phyloP scores from a whole-genome alignment of 1,284 basidiomycete genomes.

The Xerocomus tenax region DNA sequence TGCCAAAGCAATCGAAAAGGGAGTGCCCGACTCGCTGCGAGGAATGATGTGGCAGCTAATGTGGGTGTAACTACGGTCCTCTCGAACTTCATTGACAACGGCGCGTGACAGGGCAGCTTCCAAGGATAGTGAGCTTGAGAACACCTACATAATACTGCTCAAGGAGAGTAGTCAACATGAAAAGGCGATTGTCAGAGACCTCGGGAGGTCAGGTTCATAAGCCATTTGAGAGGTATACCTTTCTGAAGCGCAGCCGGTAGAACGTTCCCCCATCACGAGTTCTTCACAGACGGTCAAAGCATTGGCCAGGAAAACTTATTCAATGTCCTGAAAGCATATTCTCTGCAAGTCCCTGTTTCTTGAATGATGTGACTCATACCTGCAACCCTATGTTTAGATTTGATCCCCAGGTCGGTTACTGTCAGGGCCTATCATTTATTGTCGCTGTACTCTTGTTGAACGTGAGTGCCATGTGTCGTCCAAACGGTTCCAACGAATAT shows the following conservation, averaged over 20 bases:
- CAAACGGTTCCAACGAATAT: conserved; percentile 6
- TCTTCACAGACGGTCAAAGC: conserved; percentile 86
- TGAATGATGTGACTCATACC: conserved; percentile 1
- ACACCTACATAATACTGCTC: conserved; percentile 74
- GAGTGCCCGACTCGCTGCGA: conserved; percentile 78
- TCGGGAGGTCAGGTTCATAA: conserved; percentile 54
- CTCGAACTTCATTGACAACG: conserved; percentile 9
- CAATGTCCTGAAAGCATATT: conserved; percentile 97
- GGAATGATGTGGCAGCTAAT: conserved; percentile 99
- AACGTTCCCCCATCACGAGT: conserved; percentile 96
- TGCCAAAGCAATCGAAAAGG: conserved; percentile 83
- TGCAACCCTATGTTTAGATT: conserved; percentile 46
- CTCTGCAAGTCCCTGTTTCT: conserved; percentile 47
- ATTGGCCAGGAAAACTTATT: conserved; percentile 94
- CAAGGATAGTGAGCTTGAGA: conserved; percentile 84
- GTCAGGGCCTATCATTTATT: conserved; percentile 92
- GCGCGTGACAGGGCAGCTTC: conserved; percentile 62
- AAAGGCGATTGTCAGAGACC: conserved; percentile 86
- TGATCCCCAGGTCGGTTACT: conserved; percentile 93
- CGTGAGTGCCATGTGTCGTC: conserved; percentile 39
- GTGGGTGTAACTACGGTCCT: conserved; percentile 37
- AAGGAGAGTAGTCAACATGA: conserved; percentile 84
- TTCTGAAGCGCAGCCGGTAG: conserved; percentile 32
- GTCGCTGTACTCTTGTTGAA: conserved; percentile 90
- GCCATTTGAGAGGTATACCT: conserved; percentile 2